Percentiles rank a stretch among this genome's conserved stretches.
Evolutionary conservation across 2,329 filamentous ascomycete species (phyloP).

Genomic region (Penicillium oxalicum): DNA sequence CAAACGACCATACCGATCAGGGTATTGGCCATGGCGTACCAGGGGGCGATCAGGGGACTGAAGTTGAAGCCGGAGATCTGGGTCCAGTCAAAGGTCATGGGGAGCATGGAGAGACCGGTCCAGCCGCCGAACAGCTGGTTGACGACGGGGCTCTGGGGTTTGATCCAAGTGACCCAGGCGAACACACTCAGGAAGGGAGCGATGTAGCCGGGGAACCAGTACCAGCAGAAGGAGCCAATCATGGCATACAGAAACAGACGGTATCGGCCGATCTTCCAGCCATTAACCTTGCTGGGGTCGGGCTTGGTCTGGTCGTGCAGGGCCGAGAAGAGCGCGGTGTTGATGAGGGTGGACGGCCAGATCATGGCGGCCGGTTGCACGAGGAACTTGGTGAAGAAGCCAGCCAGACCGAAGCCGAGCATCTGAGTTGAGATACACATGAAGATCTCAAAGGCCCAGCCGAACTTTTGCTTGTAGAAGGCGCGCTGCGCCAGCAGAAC

Average conservation of each 20-base stretch:
- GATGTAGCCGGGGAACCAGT: conserved; percentile 64
- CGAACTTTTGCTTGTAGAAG: conserved; percentile 67
- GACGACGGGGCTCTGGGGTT: conserved; percentile 59
- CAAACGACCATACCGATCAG: conserved; percentile 61
- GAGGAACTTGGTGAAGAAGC: conserved; percentile 60
- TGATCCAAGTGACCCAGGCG: conserved; percentile 66
- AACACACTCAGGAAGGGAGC: conserved; percentile 65
- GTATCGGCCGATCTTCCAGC: conserved; percentile 62
- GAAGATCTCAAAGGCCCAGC: conserved; percentile 60
- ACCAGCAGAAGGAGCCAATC: conserved; percentile 55
- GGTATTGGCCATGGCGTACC: conserved; percentile 69
- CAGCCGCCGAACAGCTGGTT: conserved; percentile 50
- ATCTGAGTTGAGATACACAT: conserved; percentile 64
- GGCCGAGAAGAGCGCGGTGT: conserved; percentile 62
- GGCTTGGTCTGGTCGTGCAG: conserved; percentile 60
- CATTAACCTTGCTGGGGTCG: conserved; percentile 52
- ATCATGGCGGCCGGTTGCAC: conserved; percentile 60
- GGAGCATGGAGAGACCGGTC: conserved; percentile 17
- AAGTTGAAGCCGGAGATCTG: conserved; percentile 63
- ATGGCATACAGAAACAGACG: conserved; percentile 58
- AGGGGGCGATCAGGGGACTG: conserved; percentile 64
- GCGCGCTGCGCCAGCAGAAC: conserved; percentile 65
- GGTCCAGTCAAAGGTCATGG: conserved; percentile 61
- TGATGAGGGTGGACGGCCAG: conserved; percentile 64
- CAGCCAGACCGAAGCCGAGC: conserved; percentile 63